A percentile compares a stretch with the other conserved stretches of the same genome.
Evolutionary conservation across 106 monocot genomes (phyloP).

Genomic region (Dactylorhiza incarnata): DNA sequence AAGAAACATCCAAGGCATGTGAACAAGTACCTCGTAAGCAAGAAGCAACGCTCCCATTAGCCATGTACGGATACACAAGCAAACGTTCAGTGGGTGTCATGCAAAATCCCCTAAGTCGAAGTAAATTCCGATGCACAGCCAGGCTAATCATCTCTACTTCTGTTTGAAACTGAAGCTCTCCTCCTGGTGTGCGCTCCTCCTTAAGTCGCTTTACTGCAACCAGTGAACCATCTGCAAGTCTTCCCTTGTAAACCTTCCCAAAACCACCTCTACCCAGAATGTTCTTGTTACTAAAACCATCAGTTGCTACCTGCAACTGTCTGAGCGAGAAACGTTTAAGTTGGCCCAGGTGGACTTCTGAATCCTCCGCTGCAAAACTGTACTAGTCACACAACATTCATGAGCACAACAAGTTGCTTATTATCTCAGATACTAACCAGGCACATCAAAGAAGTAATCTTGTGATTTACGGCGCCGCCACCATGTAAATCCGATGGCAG

Average conservation of each 20-base stretch:
- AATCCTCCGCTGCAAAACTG: constrained; percentile 44
- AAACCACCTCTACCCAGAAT: constrained; percentile 63
- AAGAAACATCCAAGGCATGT: background rate
- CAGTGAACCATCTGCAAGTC: constrained; percentile 62
- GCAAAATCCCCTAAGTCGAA: constrained; percentile 65
- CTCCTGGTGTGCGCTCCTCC: constrained; percentile 69
- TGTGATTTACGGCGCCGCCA: constrained; percentile 51
- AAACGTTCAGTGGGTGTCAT: constrained; percentile 72
- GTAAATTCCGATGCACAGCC: constrained; percentile 69
- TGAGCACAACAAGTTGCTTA: background rate
- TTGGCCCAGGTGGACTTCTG: constrained; percentile 65
- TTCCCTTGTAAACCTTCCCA: constrained; percentile 66
- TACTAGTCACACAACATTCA: background rate
- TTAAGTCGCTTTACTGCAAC: constrained; percentile 70
- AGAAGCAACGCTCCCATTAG: constrained; percentile 77
- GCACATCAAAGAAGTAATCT: constrained; percentile 57
- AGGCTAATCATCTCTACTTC: constrained; percentile 78
- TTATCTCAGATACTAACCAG: constrained; percentile 21
- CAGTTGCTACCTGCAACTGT: constrained; percentile 68
- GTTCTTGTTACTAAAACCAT: constrained; percentile 63
- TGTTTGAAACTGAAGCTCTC: constrained; percentile 70
- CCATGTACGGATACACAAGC: constrained; percentile 76
- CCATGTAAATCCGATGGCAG: constrained; percentile 58
- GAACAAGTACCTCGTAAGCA: constrained; percentile 50
- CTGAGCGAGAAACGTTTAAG: constrained; percentile 61